These are phyloP conservation scores for Pythium guiyangense DNA, from an alignment of 352 stramenopile species.

Conservation along the genomic window DNA sequence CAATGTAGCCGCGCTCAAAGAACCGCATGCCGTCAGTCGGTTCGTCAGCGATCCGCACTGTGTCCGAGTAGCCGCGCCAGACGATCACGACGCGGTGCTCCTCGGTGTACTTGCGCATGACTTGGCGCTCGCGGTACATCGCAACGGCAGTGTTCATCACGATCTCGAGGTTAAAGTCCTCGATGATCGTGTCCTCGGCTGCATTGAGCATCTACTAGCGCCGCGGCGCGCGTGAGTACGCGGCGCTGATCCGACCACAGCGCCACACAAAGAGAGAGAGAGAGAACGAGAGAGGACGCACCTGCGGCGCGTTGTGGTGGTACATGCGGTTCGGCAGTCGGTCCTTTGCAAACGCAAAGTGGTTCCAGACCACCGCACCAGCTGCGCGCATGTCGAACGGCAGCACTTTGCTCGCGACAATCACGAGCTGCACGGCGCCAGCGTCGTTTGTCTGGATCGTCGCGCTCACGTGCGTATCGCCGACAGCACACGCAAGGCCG, in stretches of 20 bases:
- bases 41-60: constrained; percentile 33
- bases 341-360: constrained; percentile 19
- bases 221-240: too few species aligned
- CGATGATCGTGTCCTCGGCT: constrained; percentile 36
- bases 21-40: constrained; percentile 39
- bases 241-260: too few species aligned
- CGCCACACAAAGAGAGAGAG: too few species aligned
- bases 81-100: constrained; percentile 36
- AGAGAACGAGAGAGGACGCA: too few species aligned
- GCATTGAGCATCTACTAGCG: constrained; percentile 8
- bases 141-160: constrained; percentile 17
- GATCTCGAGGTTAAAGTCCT: constrained; percentile 27
- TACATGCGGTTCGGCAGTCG: constrained; percentile 23
- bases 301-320: constrained; percentile 19
- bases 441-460: neutral
- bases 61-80: constrained; percentile 30
- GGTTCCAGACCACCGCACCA: constrained; percentile 28
- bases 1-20: constrained; percentile 31
- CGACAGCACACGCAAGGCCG: constrained; percentile 1
- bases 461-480: constrained; percentile 8
- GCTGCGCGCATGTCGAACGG: constrained; percentile 23
- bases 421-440: constrained; percentile 2
- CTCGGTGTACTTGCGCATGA: constrained; percentile 24
- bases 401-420: constrained; percentile 22
- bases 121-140: constrained; percentile 32